Percentiles rank a stretch among this genome's conserved stretches.
Conservation (phyloP, 2,329 filamentous ascomycete species). For the Penicillium rolfsii region DNA sequence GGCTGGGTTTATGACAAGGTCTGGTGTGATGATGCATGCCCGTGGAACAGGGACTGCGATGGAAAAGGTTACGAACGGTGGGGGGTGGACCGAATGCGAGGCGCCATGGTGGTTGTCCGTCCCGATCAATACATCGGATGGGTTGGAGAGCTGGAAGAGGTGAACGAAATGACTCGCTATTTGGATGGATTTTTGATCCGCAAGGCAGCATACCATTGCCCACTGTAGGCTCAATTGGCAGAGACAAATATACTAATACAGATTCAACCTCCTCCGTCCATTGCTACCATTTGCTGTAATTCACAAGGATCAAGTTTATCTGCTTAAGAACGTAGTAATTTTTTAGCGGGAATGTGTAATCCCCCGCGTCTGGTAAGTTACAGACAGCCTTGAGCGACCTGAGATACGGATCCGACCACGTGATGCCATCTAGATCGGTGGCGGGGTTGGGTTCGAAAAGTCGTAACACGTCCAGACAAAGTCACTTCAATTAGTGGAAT, state of each 20-base stretch:
- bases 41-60: conserved; percentile 29
- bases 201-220: not conserved
- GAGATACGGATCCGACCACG: not conserved
- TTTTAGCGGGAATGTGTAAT: no score
- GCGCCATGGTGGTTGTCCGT: conserved; percentile 29
- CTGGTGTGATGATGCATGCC: conserved; percentile 54
- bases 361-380: no score
- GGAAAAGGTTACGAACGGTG: conserved; percentile 34
- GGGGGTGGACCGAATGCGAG: conserved; percentile 30
- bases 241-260: not conserved
- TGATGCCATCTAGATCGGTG: not conserved
- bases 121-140: conserved; percentile 37
- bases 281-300: not conserved
- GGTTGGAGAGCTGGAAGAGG: conserved; percentile 33
- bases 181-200: conserved; percentile 28
- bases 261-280: not conserved
- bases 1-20: conserved; percentile 63
- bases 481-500: not conserved
- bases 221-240: not conserved
- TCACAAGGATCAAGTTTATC: not conserved
- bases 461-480: not conserved
- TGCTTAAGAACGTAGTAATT: not conserved
- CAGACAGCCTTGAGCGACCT: no score
- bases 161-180: conserved; percentile 27
- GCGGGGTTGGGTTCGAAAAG: not conserved